Evolutionary conservation across 148 eudicot genomes (phyloP), one percentile per base, ranked within the genome.

Genomic region (Nepenthes gracilis): DNA sequence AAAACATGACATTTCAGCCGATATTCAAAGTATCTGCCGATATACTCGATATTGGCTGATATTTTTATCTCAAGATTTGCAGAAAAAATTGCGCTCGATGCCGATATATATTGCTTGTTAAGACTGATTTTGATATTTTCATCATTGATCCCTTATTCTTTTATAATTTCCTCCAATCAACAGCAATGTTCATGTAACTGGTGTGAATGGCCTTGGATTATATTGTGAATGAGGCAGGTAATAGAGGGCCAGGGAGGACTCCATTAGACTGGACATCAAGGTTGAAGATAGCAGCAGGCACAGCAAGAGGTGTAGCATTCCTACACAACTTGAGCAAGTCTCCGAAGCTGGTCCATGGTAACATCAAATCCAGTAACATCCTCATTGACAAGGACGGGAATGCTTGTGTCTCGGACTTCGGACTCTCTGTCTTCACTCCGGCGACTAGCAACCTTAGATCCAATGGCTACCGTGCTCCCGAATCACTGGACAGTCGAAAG

Each of bases 201-300:
- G 23, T 23, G 23, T 23, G 23, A 23, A 23, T 23, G 23, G 23
- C 23, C 23, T 23, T 23, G 23, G 23, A 23, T 23, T 23, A 23
- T 35, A 9, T 55, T 54, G 61, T 36, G 47, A 13, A 2, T 35
- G 47, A 34, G 5, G 59, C 82, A 92, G 98, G 98, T 23, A 92
- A 88, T 49, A 69, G 96, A 56, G 98, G 98, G 54, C 95, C 96
- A 1, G 96, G 98, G 37, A 72, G 98, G 65, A 89, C 92, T 23
- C 98, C 98, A 32, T 65, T 93, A 14, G 95, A 88, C 68, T 93
- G 96, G 98, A 76, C 86, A 57, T 84, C 91, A 11, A 72, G 98
- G 74, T 70, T 93, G 14, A 86, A 81, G 74, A 82, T 93, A 13
- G 92, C 85, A 10, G 78, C 85, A 1, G 96, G 89, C 56, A 76